Percentiles rank a stretch among this genome's conserved stretches.
Evolutionary conservation across 345 rosid genomes (phyloP).

Genomic region (Physaria fendleri): DNA sequence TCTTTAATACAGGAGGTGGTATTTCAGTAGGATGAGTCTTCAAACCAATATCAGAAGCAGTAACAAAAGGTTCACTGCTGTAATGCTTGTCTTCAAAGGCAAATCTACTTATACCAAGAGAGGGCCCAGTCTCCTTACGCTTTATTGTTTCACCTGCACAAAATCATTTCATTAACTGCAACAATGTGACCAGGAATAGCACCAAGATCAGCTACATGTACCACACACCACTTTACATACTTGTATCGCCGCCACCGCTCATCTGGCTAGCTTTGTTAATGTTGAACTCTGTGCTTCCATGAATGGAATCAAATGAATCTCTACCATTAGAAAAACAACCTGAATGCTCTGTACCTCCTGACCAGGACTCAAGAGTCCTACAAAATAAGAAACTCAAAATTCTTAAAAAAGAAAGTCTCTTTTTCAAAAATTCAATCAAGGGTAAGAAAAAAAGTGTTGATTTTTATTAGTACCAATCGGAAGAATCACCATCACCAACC

Average conservation of each 20-base stretch:
- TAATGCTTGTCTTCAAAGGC: conserved; percentile 33
- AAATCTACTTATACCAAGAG: conserved; percentile 19
- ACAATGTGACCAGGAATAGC: conserved; percentile 49
- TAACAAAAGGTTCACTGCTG: conserved; percentile 45
- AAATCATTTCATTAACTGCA: conserved; percentile 41
- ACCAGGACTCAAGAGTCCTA: conserved; percentile 70
- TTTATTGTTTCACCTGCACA: conserved; percentile 13
- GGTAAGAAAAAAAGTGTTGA: neutral
- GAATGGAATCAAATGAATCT: conserved; percentile 51
- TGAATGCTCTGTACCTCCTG: conserved; percentile 56
- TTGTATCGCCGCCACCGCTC: conserved; percentile 14
- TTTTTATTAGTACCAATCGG: conserved; percentile 52
- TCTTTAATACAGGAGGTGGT: conserved; percentile 60
- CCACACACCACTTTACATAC: conserved; percentile 39
- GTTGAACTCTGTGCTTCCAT: conserved; percentile 54
- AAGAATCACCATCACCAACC: conserved; percentile 42
- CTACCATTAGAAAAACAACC: conserved; percentile 47
- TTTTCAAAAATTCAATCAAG: neutral
- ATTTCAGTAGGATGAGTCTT: conserved; percentile 68
- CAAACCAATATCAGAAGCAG: conserved; percentile 70
- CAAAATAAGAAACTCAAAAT: neutral
- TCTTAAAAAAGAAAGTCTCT: neutral
- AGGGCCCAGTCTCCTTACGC: conserved; percentile 14
- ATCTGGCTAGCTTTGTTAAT: conserved; percentile 51
- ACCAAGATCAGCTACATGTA: conserved; percentile 39